Conservation (phyloP, 108 stramenopile genomes). For the Cyclotella cryptica region DNA sequence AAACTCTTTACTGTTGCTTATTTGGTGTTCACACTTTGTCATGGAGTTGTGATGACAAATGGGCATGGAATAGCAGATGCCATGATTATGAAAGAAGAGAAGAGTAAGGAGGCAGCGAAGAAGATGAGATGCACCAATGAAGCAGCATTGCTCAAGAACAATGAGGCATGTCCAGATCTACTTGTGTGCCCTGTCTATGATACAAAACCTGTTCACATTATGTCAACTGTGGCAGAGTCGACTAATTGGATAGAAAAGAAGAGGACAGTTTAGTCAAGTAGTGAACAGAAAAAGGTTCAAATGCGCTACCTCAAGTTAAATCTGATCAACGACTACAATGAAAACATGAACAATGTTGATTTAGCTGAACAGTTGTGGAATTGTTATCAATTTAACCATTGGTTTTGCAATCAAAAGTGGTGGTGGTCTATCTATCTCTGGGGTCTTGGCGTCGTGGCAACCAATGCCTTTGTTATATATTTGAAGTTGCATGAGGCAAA, state of each 20-base stretch:
- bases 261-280: constrained; percentile 34
- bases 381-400: constrained; percentile 27
- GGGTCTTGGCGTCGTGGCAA: constrained; percentile 25
- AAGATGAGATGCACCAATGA: constrained; percentile 8
- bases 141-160: constrained; percentile 9
- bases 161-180: constrained; percentile 11
- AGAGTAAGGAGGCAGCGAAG: not conserved
- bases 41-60: not conserved
- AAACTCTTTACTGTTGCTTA: too few relatives aligned
- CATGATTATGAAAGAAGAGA: not conserved
- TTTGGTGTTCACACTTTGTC: not conserved
- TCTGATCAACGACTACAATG: constrained; percentile 42
- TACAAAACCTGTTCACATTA: constrained; percentile 34
- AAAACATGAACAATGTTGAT: constrained; percentile 35
- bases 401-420: constrained; percentile 42
- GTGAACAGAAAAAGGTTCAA: too few relatives aligned
- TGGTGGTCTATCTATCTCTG: constrained; percentile 50
- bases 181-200: constrained; percentile 24
- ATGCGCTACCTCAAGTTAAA: constrained; percentile 23
- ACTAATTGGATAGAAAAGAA: constrained; percentile 35
- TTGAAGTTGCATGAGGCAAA: constrained; percentile 7
- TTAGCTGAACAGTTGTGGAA: constrained; percentile 42
- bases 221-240: constrained; percentile 20
- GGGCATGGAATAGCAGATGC: not conserved
- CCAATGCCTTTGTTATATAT: constrained; percentile 38